Evolutionary conservation across 257 asterid genomes (phyloP).

Genomic region (Solanum raphanifolium): DNA sequence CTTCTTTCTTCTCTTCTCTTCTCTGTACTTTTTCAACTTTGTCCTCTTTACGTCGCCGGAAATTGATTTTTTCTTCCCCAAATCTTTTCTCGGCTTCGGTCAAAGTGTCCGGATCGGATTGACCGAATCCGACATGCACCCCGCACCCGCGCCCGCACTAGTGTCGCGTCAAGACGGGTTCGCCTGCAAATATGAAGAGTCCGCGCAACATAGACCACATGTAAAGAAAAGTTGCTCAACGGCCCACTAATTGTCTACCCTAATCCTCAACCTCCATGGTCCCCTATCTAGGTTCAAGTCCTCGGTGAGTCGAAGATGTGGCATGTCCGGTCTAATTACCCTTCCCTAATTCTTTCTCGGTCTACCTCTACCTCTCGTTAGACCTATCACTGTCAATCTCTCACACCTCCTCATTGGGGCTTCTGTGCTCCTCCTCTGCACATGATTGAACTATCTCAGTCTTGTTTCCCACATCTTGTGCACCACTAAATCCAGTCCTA

Average conservation of each 20-base stretch:
- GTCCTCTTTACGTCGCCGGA: no score
- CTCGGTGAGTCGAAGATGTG: neutral
- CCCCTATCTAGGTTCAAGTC: neutral
- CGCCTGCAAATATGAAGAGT: no score
- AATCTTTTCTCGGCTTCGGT: no score
- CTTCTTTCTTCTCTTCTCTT: no score
- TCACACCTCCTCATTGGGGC: neutral
- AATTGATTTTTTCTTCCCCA: no score
- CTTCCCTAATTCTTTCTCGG: neutral
- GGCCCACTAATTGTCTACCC: neutral
- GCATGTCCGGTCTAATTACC: neutral
- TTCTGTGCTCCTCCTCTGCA: neutral
- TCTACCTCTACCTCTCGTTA: neutral
- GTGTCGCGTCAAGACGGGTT: no score
- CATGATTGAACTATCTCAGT: neutral
- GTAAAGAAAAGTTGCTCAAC: neutral
- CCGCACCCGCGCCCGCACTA: no score
- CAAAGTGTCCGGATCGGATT: no score
- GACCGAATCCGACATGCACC: no score
- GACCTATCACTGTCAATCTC: neutral
- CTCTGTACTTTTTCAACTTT: no score
- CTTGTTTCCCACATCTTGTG: neutral
- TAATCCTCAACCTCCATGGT: neutral
- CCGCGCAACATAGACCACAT: no score
- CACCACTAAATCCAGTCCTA: constrained; percentile 39